phyloP scores from a whole-genome alignment of 2,329 filamentous ascomycete genomes.

The Bertia moriformis region DNA sequence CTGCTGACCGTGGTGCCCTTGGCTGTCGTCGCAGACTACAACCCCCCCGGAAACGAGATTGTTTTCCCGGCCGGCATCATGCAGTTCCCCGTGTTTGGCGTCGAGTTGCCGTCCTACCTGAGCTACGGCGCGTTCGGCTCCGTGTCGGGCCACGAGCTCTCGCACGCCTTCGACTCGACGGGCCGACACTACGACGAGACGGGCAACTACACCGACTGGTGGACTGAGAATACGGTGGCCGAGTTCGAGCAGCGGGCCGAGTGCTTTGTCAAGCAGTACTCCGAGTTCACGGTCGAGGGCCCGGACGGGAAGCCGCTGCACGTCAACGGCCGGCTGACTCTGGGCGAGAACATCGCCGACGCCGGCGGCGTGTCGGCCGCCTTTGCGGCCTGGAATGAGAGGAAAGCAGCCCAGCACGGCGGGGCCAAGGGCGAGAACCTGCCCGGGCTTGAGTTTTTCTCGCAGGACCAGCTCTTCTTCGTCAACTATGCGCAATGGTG shows the following conservation, averaged over 20 bases:
- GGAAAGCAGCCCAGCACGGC: constrained; percentile 30
- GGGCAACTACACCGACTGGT: constrained; percentile 54
- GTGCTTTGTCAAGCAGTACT: constrained; percentile 55
- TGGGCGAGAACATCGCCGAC: constrained; percentile 61
- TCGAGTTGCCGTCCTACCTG: constrained; percentile 46
- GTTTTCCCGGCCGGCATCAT: constrained; percentile 57
- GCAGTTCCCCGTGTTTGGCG: constrained; percentile 50
- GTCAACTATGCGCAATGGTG: constrained; percentile 49
- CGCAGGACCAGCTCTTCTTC: constrained; percentile 58
- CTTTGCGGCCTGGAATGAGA: constrained; percentile 51
- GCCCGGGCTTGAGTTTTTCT: constrained; percentile 46
- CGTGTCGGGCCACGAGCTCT: constrained; percentile 55
- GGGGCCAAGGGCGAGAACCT: constrained; percentile 36
- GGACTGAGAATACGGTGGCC: constrained; percentile 41
- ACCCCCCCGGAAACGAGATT: constrained; percentile 48
- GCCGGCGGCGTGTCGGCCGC: constrained; percentile 50
- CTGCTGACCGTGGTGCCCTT: too few species aligned
- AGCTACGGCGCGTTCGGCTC: constrained; percentile 57
- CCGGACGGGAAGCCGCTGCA: constrained; percentile 40
- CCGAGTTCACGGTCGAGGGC: constrained; percentile 40
- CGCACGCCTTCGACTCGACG: constrained; percentile 52
- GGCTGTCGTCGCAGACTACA: too few species aligned
- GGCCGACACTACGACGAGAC: constrained; percentile 50
- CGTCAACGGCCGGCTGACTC: constrained; percentile 46
- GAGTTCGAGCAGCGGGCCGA: constrained; percentile 42